Conservation (phyloP, 108 stramenopile genomes). For the Fragilaria crotonensis region DNA sequence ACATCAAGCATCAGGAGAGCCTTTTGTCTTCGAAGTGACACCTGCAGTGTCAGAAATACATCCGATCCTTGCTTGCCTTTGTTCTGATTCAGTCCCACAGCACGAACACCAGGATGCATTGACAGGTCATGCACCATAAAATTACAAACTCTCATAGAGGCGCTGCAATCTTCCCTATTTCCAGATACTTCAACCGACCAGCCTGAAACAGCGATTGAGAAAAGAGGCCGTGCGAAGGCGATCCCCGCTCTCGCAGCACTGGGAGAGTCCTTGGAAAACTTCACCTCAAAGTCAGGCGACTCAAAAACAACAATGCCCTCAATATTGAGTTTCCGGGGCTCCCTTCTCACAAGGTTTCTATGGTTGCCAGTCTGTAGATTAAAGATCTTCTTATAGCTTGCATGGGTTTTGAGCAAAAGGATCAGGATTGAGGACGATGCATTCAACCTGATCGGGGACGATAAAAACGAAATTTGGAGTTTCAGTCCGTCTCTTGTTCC, state of each 20-base stretch:
- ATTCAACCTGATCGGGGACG: too few relatives aligned
- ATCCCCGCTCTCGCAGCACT: conserved; percentile 12
- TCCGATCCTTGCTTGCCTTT: conserved; percentile 4
- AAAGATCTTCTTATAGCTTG: too few relatives aligned
- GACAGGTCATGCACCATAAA: conserved; percentile 27
- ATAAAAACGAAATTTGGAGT: too few relatives aligned
- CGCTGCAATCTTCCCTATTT: neutral
- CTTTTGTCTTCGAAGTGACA: conserved; percentile 6
- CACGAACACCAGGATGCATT: conserved; percentile 24
- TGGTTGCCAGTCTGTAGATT: too few relatives aligned
- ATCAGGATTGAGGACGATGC: too few relatives aligned
- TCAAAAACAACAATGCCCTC: conserved; percentile 15
- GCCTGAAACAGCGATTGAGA: conserved; percentile 22
- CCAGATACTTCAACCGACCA: neutral
- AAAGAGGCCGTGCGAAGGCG: conserved; percentile 16
- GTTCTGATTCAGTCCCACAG: conserved; percentile 20
- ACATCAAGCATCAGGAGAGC: neutral
- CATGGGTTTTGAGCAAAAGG: too few relatives aligned
- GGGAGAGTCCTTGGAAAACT: conserved; percentile 3
- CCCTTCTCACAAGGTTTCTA: too few relatives aligned
- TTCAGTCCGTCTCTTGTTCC: too few relatives aligned
- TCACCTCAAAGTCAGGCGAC: conserved; percentile 1
- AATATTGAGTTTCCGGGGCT: conserved; percentile 17
- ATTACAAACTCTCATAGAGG: conserved; percentile 17
- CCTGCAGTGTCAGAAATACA: conserved; percentile 18